These are phyloP conservation scores for Penicillium angulare DNA, from an alignment of 495 filamentous ascomycete genomes.

Conservation along the genomic window DNA sequence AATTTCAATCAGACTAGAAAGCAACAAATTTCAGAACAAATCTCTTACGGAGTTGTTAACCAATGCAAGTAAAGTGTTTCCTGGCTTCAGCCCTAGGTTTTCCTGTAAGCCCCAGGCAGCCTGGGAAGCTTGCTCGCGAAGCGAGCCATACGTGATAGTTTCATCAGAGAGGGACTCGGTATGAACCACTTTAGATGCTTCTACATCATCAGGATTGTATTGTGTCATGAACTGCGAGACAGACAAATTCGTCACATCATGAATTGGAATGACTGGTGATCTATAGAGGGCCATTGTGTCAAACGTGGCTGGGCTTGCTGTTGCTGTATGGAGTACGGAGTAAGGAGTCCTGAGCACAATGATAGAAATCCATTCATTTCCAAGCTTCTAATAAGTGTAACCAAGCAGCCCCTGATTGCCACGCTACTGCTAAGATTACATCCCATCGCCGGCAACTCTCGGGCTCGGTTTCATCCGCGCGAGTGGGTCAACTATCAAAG, in stretches of 20 bases:
- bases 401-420: not conserved
- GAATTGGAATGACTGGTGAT: constrained; percentile 10
- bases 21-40: not conserved
- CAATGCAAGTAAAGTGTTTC: constrained; percentile 16
- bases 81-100: constrained; percentile 12
- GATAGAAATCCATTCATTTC: too few relatives aligned
- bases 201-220: constrained; percentile 21
- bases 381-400: too few relatives aligned
- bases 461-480: too few relatives aligned
- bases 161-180: constrained; percentile 12
- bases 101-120: constrained; percentile 17
- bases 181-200: constrained; percentile 13
- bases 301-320: too few relatives aligned
- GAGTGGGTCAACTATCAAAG: too few relatives aligned
- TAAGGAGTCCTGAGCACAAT: too few relatives aligned
- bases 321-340: too few relatives aligned
- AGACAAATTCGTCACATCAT: constrained; percentile 12
- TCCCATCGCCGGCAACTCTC: not conserved
- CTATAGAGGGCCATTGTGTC: constrained; percentile 5
- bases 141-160: constrained; percentile 13
- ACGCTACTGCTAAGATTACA: too few relatives aligned
- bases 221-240: constrained; percentile 20
- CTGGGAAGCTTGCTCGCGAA: constrained; percentile 6
- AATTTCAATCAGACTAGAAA: not conserved
- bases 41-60: constrained; percentile 16